Evolutionary conservation across 2,329 filamentous ascomycete genomes (phyloP).

Genomic region (Microsporum canis): DNA sequence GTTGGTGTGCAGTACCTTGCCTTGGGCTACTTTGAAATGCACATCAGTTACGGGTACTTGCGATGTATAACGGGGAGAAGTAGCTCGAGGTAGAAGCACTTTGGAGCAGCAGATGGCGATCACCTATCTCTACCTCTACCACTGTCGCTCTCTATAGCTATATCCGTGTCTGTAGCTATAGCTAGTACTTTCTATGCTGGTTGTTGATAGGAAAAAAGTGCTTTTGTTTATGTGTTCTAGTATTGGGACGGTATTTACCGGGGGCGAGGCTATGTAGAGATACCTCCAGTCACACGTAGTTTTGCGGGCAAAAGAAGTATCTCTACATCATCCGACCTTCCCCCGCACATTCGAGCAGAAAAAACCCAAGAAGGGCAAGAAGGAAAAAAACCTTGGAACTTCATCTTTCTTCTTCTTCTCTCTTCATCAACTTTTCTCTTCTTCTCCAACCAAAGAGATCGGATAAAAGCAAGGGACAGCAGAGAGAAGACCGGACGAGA

Average conservation of each 20-base stretch:
- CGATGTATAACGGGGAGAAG: neutral
- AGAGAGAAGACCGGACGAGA: neutral
- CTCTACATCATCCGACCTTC: neutral
- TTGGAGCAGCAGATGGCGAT: neutral
- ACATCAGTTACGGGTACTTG: neutral
- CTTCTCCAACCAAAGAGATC: neutral
- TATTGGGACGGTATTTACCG: neutral
- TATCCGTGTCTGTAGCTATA: too few species aligned
- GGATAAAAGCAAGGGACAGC: neutral
- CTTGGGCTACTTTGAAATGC: neutral
- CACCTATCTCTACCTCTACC: neutral
- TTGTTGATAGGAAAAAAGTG: too few species aligned
- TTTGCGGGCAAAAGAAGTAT: neutral
- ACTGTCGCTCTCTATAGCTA: neutral
- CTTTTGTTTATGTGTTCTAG: neutral
- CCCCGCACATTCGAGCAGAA: neutral
- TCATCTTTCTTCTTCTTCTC: neutral
- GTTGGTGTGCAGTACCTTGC: neutral
- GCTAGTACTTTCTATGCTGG: too few species aligned
- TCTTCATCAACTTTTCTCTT: neutral
- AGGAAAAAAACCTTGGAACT: neutral
- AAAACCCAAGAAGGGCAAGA: neutral
- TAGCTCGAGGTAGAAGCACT: neutral
- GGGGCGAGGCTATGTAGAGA: neutral
- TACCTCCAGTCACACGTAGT: neutral